Evolutionary conservation across 2,329 filamentous ascomycete species (phyloP).

Genomic region (Ceratocystis diversiconidia): DNA sequence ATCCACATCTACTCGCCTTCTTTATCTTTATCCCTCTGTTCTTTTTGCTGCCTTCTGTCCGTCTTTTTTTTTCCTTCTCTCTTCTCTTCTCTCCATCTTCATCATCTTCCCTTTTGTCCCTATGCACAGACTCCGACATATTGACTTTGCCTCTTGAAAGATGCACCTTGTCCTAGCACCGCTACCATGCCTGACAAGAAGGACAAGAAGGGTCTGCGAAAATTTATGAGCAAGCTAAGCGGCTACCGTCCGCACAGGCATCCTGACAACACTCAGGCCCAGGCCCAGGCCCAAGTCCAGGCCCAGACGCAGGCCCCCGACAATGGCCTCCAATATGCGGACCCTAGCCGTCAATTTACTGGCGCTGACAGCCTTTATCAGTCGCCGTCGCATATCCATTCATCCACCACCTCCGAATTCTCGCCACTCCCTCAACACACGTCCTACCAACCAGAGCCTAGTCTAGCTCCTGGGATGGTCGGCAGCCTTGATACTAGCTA

Average conservation of each 20-base stretch:
- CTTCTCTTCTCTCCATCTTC: not conserved
- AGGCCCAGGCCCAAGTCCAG: not conserved
- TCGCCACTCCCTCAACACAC: not conserved
- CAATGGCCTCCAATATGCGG: not conserved
- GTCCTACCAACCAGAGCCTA: not conserved
- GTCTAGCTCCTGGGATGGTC: no score
- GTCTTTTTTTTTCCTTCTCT: not conserved
- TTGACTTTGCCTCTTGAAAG: not conserved
- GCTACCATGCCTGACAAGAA: slow-evolving; percentile 10
- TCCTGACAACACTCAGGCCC: not conserved
- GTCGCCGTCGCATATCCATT: not conserved
- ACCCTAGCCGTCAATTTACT: not conserved
- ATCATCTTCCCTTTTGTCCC: not conserved
- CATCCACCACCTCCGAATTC: not conserved
- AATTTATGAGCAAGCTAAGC: slow-evolving; percentile 6
- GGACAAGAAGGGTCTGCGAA: slow-evolving; percentile 5
- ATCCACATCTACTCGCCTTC: not conserved
- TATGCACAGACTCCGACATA: not conserved
- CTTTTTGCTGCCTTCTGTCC: not conserved
- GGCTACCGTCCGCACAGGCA: not conserved
- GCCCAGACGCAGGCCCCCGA: not conserved
- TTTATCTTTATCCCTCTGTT: not conserved
- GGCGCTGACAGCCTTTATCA: not conserved
- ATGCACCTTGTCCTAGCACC: not conserved
- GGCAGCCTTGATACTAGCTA: not conserved